A percentile compares a stretch with the other conserved stretches of the same genome.
Conservation (phyloP, 2,329 filamentous ascomycete species). For the Sporothrix euskadiensis region DNA sequence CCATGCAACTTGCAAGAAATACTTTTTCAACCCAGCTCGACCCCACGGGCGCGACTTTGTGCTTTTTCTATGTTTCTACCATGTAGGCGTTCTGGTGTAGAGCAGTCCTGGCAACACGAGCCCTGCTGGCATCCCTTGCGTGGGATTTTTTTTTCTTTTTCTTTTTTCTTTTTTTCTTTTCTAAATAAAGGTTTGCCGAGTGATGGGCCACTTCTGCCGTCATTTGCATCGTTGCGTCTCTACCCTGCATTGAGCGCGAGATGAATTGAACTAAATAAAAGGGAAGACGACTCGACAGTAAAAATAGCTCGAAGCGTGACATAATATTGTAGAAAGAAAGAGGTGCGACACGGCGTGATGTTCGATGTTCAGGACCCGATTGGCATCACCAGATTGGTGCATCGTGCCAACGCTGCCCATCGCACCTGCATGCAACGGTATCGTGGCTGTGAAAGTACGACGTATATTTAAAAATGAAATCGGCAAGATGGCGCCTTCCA, state of each 20-base stretch:
- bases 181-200: too few species aligned
- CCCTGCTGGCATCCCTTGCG: neutral
- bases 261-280: neutral
- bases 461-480: neutral
- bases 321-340: neutral
- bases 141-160: too few species aligned
- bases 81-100: neutral
- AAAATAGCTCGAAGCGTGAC: neutral
- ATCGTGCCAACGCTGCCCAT: neutral
- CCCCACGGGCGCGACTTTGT: neutral
- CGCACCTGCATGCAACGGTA: neutral
- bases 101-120: neutral
- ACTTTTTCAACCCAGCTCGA: neutral
- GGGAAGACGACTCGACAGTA: neutral
- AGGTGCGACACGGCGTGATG: neutral
- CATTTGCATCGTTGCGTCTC: neutral
- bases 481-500: neutral
- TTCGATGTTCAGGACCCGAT: neutral
- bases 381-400: neutral
- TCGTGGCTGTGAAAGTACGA: neutral
- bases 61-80: neutral
- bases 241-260: neutral
- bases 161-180: too few species aligned
- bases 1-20: neutral
- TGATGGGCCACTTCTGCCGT: conserved; percentile 6